phyloP scores from a whole-genome alignment of 495 filamentous ascomycete genomes.

The Talaromyces nanjingensis region DNA sequence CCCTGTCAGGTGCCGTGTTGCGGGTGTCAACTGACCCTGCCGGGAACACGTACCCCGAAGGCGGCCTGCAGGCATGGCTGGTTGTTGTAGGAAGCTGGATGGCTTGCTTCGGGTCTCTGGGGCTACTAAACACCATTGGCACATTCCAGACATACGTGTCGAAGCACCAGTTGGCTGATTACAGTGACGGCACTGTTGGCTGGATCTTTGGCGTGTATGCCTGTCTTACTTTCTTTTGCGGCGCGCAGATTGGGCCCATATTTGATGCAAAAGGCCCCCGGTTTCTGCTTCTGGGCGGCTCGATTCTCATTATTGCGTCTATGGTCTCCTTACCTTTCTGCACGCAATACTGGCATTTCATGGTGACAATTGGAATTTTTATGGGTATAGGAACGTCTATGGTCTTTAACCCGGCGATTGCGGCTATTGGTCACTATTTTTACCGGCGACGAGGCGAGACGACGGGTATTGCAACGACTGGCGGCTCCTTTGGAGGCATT shows the following conservation, averaged over 20 bases:
- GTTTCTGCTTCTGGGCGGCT: constrained; percentile 43
- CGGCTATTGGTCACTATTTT: constrained; percentile 81
- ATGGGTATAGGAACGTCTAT: constrained; percentile 72
- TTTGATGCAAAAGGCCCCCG: constrained; percentile 54
- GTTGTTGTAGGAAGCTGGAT: constrained; percentile 72
- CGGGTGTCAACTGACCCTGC: constrained; percentile 34
- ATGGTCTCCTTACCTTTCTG: constrained; percentile 43
- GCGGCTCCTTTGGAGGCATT: constrained; percentile 58
- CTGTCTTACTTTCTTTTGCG: constrained; percentile 61
- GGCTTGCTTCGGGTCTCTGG: constrained; percentile 63
- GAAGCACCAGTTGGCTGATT: constrained; percentile 55
- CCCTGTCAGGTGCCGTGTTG: neutral
- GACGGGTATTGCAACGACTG: constrained; percentile 81
- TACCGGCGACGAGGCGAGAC: constrained; percentile 66
- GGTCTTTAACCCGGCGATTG: constrained; percentile 78
- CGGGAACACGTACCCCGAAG: constrained; percentile 59
- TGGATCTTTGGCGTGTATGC: constrained; percentile 77
- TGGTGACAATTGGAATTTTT: constrained; percentile 74
- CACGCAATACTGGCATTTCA: constrained; percentile 77
- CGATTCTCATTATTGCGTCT: constrained; percentile 41
- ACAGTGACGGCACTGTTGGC: constrained; percentile 55
- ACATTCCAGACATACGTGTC: constrained; percentile 69
- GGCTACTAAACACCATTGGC: constrained; percentile 68
- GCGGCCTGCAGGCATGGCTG: constrained; percentile 66
- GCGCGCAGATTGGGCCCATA: constrained; percentile 50